Base-by-base conservation (phyloP, 371 early-diverging fungal species). In the Mortierella sp. region DNA sequence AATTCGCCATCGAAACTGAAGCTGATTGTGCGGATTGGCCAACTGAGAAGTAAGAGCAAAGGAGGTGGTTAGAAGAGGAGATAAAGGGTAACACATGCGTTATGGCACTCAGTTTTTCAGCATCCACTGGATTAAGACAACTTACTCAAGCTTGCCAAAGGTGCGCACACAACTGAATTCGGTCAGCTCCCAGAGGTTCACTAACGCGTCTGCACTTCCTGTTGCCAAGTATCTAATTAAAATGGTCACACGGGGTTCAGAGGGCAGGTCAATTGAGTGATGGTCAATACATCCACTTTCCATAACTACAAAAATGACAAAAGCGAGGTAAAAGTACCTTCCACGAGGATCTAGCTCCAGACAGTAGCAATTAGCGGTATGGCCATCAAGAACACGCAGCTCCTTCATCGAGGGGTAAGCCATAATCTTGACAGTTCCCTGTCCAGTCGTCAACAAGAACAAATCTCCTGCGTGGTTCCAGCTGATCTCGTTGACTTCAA, bases 1-100 rank as follows among this genome's bases (percentile, higher is more conserved):
- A 94, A 93, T 71, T 94, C 94, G 5, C 96, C 97, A 88, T 97
- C 97, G 87, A 92, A 89, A 77, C 95, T 95, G 81, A 98, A 97
- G 69, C 95, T 93, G 74, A 97, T 90, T 16, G 96, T 94, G 64
- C 96, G 90, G 0, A 97, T 95, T 3, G 97, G 96, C 94, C 94
- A 95, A 44, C 95, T 96, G 83, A 73, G 78, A 55, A 69, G 40
- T 3, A 64, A 26, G 21, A 53, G n/a, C 26, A 28, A 13, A 50
- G 1, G 31, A 16, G 61, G 61, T 8, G 1, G 16, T 67, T 67
- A 37, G 43, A 37, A 21, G 21, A 1, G 9, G 34, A 34, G 16
- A 21, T 2, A 19, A 61, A 21, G 8, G 64, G 11, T 11, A 10
- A 6, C 13, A 13, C 57, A 26, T 11, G 11, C 10, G 55, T 0